Evolutionary conservation across 2,329 filamentous ascomycete genomes (phyloP).

Genomic region (Mollisiaceae sp.): DNA sequence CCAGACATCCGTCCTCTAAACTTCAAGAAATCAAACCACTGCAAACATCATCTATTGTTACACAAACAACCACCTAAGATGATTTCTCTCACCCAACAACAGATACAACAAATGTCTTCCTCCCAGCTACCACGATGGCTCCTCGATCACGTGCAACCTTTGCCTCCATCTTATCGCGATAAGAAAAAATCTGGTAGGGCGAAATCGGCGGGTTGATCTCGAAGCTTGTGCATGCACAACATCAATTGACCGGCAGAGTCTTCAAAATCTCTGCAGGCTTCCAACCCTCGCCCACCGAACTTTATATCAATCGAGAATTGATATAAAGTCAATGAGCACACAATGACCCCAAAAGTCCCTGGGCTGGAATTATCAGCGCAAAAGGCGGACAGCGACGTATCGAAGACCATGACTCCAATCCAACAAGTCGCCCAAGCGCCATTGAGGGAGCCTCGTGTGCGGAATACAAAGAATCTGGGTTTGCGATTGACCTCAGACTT

Average conservation of each 20-base stretch:
- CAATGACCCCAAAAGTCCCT: constrained; percentile 28
- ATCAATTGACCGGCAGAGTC: constrained; percentile 24
- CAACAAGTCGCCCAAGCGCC: constrained; percentile 27
- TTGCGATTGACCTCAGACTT: constrained; percentile 71
- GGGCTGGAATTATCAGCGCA: constrained; percentile 27
- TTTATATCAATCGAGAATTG: not conserved
- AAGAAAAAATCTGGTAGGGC: constrained; percentile 10
- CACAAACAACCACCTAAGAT: not conserved
- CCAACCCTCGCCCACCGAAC: not conserved
- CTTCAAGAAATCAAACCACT: not conserved
- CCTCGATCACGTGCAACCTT: constrained; percentile 2
- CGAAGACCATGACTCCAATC: constrained; percentile 23
- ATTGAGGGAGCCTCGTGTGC: constrained; percentile 45
- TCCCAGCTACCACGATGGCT: not conserved
- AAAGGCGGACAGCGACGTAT: constrained; percentile 18
- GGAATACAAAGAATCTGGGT: constrained; percentile 79
- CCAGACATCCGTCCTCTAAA: not conserved
- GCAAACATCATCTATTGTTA: constrained; percentile 3
- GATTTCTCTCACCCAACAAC: not conserved
- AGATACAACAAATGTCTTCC: not conserved
- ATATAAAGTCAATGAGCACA: constrained; percentile 25
- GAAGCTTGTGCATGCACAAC: constrained; percentile 14
- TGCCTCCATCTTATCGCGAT: not conserved
- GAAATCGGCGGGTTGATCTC: constrained; percentile 23
- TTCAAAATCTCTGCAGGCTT: constrained; percentile 17